Conservation (phyloP, 148 eudicot genomes). For the Cornus suecica region DNA sequence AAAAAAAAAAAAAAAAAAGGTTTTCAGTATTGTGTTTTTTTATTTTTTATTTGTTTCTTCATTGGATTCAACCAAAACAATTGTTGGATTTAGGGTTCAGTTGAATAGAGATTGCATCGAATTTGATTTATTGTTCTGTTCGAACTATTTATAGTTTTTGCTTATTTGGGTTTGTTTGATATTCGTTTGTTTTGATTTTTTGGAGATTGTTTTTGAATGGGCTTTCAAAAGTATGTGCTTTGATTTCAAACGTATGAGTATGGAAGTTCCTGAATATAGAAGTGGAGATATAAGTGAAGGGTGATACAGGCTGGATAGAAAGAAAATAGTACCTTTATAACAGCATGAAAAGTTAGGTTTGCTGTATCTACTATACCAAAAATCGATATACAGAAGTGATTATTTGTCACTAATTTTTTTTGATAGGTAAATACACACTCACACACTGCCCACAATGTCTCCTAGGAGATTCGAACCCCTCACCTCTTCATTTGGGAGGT, state of each 20-base stretch:
- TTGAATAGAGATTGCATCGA: not conserved
- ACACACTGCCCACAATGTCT: too few species aligned
- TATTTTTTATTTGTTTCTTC: not conserved
- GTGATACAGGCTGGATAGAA: too few species aligned
- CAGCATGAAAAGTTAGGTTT: too few species aligned
- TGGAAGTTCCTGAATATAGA: too few species aligned
- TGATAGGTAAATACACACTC: too few species aligned
- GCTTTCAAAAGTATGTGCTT: not conserved
- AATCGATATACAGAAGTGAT: too few species aligned
- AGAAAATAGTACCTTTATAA: too few species aligned
- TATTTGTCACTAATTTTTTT: too few species aligned
- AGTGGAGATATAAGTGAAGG: too few species aligned
- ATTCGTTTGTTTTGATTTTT: not conserved
- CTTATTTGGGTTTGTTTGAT: not conserved
- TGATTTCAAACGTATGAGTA: not conserved
- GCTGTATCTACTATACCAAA: too few species aligned
- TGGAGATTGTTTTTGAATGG: not conserved
- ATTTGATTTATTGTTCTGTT: not conserved
- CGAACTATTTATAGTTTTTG: not conserved
- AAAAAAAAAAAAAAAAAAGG: not conserved
- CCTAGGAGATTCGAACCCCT: too few species aligned
- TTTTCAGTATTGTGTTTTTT: not conserved
- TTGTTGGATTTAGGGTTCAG: not conserved
- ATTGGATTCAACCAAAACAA: not conserved
- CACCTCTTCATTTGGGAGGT: too few species aligned